Evolutionary conservation across 441 rosid species (phyloP).

Genomic region (Biscutella laevigata): DNA sequence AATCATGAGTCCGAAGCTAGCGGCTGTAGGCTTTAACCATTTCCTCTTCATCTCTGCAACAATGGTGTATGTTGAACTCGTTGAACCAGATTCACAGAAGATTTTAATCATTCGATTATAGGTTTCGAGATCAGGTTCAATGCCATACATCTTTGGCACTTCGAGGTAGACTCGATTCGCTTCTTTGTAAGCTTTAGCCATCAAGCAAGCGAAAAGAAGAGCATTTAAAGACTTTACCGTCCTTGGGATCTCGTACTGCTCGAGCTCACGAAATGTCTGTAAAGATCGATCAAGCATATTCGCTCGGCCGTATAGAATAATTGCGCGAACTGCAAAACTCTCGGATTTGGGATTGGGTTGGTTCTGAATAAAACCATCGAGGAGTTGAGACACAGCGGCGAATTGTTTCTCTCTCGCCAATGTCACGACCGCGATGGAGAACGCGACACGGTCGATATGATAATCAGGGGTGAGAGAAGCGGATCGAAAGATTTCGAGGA

Average conservation of each 20-base stretch:
- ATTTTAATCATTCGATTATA: conserved; percentile 53
- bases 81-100: conserved; percentile 47
- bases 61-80: conserved; percentile 50
- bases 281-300: conserved; percentile 60
- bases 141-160: conserved; percentile 40
- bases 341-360: conserved; percentile 55
- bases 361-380: conserved; percentile 43
- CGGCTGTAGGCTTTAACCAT: conserved; percentile 40
- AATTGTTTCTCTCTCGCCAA: conserved; percentile 44
- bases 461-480: conserved; percentile 52
- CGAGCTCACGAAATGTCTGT: conserved; percentile 41
- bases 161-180: conserved; percentile 51
- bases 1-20: conserved; percentile 44
- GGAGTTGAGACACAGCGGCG: conserved; percentile 38
- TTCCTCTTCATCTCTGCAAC: conserved; percentile 66
- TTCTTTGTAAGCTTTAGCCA: conserved; percentile 45
- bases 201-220: conserved; percentile 46
- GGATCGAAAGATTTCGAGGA: conserved; percentile 62
- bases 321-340: conserved; percentile 49
- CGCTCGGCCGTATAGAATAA: conserved; percentile 72
- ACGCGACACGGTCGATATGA: conserved; percentile 52
- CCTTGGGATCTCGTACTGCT: conserved; percentile 33
- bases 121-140: conserved; percentile 51
- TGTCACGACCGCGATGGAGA: conserved; percentile 58
- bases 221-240: conserved; percentile 61